Base-by-base conservation (phyloP, 2,329 filamentous ascomycete genomes). In the Immersiporthe knoxdaviesiana region DNA sequence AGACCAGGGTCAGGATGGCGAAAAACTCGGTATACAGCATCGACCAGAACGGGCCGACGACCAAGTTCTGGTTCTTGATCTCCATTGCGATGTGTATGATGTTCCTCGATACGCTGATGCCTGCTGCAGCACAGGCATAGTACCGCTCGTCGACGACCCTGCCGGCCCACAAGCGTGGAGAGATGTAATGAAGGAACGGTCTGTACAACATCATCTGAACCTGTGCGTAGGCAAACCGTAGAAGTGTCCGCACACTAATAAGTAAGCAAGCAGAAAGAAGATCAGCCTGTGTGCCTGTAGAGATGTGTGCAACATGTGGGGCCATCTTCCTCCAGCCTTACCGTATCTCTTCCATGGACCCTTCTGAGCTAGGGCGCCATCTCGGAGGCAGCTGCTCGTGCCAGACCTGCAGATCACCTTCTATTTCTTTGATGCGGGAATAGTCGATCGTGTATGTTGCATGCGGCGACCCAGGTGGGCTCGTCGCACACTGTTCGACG, bases 41-140 rank as follows among this genome's bases (percentile, higher is more conserved):
- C 76, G 95, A 95, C 92, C 92, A 96, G 78, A 93, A 94, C 0
- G 92, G 91, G 0, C 92, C 93, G 71, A 91, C 90, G n/a, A 96
- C 82, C 8, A 93, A 83, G 4, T 90, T 87, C 74, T 91, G 87
- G 76, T 90, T 90, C 73, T 91, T 90, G 82, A 94, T 94, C 75
- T 94, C 91, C 30, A 89, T 85, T 5, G 90, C 91, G 69, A 95
- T 93, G 75, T 94, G 92, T 44, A 96, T 88, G 71, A 96, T 92
- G 75, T 95, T 92, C 4, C 85, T 83, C 12, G 87, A 87, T 16
- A 94, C 84, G 70, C 85, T 89, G 66, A 89, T 85, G 2, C 86
- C 87, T 0, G 86, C 86, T 1, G 87, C 84, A 1, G 87, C 87
- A 73, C 92, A 95, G 16, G 91, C 91, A 76, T 93, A 95, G 1